phyloP scores from a whole-genome alignment of 2,329 filamentous ascomycete genomes.

The Pseudocercospora vitis region DNA sequence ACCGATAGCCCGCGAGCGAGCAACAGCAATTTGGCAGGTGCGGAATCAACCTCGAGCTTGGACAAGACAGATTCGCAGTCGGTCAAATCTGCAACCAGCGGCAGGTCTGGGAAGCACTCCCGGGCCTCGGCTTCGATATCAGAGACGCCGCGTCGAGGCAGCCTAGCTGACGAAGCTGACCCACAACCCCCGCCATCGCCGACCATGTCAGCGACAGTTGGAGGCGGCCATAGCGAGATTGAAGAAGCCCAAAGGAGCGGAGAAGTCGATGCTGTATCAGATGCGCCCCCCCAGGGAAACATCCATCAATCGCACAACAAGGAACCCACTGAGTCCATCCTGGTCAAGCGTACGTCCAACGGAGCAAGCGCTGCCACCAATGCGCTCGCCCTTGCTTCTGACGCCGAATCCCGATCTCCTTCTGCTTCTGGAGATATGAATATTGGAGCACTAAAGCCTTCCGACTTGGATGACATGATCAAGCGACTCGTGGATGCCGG shows the following conservation, averaged over 20 bases:
- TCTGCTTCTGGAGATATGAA: constrained; percentile 64
- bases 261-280: constrained; percentile 92
- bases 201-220: constrained; percentile 72
- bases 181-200: constrained; percentile 73
- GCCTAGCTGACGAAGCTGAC: constrained; percentile 34
- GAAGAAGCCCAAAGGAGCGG: constrained; percentile 78
- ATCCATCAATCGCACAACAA: constrained; percentile 56
- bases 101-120: constrained; percentile 36
- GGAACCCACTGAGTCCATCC: constrained; percentile 82
- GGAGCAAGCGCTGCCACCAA: constrained; percentile 33
- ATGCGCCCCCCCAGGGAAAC: constrained; percentile 73
- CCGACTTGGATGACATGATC: constrained; percentile 97
- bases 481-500: constrained; percentile 89
- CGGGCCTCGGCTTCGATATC: constrained; percentile 25
- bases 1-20: constrained; percentile 82
- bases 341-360: constrained; percentile 64
- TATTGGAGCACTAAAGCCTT: constrained; percentile 86
- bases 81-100: constrained; percentile 68
- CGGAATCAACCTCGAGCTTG: constrained; percentile 45
- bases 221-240: constrained; percentile 73
- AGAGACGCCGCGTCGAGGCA: constrained; percentile 41
- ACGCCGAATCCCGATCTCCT: constrained; percentile 26
- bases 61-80: constrained; percentile 75
- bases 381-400: constrained; percentile 23
- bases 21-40: constrained; percentile 58